Evolutionary conservation across 1,284 basidiomycete genomes (phyloP).

Genomic region (Sporisorium sorghi): DNA sequence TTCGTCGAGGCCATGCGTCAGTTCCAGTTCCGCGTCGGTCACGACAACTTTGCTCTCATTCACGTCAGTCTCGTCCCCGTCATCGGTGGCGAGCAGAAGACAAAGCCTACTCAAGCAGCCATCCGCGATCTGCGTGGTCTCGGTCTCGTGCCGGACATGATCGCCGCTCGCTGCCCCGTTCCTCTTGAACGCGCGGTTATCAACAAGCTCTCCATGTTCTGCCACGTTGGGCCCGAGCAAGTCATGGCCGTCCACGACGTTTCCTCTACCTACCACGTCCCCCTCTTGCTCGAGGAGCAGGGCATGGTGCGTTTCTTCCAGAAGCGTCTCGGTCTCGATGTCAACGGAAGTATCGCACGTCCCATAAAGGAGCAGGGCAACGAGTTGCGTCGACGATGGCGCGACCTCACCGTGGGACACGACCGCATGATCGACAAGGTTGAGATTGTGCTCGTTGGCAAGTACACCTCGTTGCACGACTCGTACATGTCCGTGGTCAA

Average conservation of each 20-base stretch:
- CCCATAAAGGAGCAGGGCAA: constrained; percentile 77
- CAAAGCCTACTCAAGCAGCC: constrained; percentile 97
- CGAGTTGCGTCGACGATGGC: constrained; percentile 81
- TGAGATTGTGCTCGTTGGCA: constrained; percentile 91
- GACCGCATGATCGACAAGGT: constrained; percentile 93
- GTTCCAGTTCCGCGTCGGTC: constrained; percentile 96
- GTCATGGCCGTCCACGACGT: constrained; percentile 98
- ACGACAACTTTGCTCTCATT: constrained; percentile 96
- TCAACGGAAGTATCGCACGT: constrained; percentile 74
- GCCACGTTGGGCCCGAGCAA: constrained; percentile 91
- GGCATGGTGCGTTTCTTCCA: constrained; percentile 87
- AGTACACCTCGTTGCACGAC: constrained; percentile 96
- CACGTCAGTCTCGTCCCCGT: constrained; percentile 98
- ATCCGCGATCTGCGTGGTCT: constrained; percentile 93
- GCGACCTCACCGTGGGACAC: constrained; percentile 83
- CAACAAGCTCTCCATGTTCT: constrained; percentile 99
- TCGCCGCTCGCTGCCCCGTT: constrained; percentile 83
- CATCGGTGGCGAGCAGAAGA: constrained; percentile 98
- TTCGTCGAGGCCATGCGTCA: constrained; percentile 99
- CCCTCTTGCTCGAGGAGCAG: constrained; percentile 89
- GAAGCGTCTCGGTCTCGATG: constrained; percentile 81
- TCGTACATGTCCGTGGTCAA: constrained; percentile 99
- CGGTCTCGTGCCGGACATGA: constrained; percentile 92
- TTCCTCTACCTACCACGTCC: constrained; percentile 96
- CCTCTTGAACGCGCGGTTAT: constrained; percentile 85